phyloP scores from a whole-genome alignment of 257 asterid genomes.

The Penstemon eatonii region DNA sequence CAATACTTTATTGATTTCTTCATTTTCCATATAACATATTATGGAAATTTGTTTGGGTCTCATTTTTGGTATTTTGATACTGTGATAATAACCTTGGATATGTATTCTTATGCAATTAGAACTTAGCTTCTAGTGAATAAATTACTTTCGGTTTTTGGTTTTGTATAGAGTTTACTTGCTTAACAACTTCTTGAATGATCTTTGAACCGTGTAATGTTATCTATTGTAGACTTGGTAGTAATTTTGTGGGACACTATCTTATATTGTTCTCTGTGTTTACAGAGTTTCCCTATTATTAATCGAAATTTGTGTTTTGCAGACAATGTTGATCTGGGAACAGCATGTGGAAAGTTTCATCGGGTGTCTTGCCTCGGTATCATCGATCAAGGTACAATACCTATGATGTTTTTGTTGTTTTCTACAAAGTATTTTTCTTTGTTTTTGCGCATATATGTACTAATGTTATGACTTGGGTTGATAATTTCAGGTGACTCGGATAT shows the following conservation, averaged over 20 bases:
- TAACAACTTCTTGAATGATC: too few relatives aligned
- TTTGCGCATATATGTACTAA: background rate
- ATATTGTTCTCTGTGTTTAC: too few relatives aligned
- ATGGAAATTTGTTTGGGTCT: too few relatives aligned
- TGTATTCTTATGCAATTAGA: too few relatives aligned
- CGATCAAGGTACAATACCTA: slow-evolving; percentile 49
- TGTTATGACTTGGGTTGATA: background rate
- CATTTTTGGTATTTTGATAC: too few relatives aligned
- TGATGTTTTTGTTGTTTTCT: background rate
- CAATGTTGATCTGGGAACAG: slow-evolving; percentile 83
- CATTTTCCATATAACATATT: background rate
- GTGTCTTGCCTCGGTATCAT: slow-evolving; percentile 82
- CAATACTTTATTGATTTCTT: background rate
- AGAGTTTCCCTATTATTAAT: background rate
- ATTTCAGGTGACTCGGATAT: slow-evolving; percentile 74
- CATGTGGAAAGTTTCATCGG: slow-evolving; percentile 65
- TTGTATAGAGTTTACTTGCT: too few relatives aligned
- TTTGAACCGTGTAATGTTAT: too few relatives aligned
- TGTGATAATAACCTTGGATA: too few relatives aligned
- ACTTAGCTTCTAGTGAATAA: too few relatives aligned
- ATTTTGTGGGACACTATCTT: background rate
- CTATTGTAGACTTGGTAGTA: too few relatives aligned
- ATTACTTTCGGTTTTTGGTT: too few relatives aligned
- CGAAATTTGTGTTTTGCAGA: slow-evolving; percentile 31
- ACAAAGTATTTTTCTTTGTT: background rate